Conservation (phyloP, 371 early-diverging fungal species). For the Mycotypha africana region DNA sequence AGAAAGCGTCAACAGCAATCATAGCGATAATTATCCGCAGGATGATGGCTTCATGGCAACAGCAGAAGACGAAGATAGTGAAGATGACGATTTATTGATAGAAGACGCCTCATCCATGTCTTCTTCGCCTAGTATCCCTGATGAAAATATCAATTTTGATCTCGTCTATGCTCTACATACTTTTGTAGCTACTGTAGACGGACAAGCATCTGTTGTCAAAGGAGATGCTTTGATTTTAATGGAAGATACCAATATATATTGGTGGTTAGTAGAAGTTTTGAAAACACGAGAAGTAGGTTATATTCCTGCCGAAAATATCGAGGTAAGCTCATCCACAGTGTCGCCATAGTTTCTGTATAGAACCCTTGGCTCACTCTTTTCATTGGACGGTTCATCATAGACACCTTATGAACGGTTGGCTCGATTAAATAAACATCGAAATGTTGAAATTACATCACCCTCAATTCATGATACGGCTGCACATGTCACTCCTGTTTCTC, state of each 20-base stretch:
- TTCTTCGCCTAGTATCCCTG: conserved; percentile 58
- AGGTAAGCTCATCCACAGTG: too few species aligned
- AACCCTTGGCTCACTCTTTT: too few species aligned
- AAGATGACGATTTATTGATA: conserved; percentile 33
- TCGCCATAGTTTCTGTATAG: too few species aligned
- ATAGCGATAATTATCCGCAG: conserved; percentile 44
- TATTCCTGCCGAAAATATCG: conserved; percentile 95
- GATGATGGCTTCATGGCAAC: too few species aligned
- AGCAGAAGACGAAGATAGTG: conserved; percentile 44
- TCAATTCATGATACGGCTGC: conserved; percentile 10
- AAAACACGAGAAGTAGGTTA: conserved; percentile 89
- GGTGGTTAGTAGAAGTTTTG: conserved; percentile 94
- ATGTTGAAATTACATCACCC: conserved; percentile 63
- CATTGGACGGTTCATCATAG: conserved; percentile 22
- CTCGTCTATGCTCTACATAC: conserved; percentile 91
- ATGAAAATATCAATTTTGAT: conserved; percentile 74
- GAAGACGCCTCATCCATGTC: conserved; percentile 43
- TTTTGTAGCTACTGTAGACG: conserved; percentile 91
- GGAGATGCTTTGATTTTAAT: conserved; percentile 84
- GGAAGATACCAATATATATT: conserved; percentile 95
- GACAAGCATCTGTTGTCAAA: conserved; percentile 87
- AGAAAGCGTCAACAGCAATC: conserved; percentile 16
- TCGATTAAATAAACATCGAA: conserved; percentile 82
- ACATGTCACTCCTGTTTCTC: conserved; percentile 1
- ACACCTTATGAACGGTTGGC: conserved; percentile 88